phyloP scores from a whole-genome alignment of 192 early-diverging fungal species.

The Backusella tuberculispora region DNA sequence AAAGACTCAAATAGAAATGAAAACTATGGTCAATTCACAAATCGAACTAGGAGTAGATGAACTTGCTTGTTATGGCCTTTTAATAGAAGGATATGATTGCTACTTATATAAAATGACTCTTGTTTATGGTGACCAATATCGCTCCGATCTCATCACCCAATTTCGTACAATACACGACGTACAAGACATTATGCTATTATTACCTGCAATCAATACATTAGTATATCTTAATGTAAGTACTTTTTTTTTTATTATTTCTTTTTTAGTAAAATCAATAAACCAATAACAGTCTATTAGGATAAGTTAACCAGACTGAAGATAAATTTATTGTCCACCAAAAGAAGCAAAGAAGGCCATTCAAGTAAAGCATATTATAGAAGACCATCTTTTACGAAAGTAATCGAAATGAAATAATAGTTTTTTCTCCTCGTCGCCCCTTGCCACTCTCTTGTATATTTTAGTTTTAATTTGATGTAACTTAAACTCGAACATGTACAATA shows the following conservation, averaged over 20 bases:
- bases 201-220: neutral
- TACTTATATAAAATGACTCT: neutral
- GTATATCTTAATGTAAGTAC: neutral
- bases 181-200: neutral
- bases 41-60: neutral
- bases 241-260: neutral
- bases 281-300: neutral
- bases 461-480: too few relatives aligned
- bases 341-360: neutral
- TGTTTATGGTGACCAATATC: neutral
- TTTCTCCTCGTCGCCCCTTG: too few relatives aligned
- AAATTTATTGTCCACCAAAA: neutral
- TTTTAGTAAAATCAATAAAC: neutral
- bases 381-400: too few relatives aligned
- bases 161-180: neutral
- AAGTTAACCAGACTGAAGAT: neutral
- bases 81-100: neutral
- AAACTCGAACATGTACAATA: too few relatives aligned
- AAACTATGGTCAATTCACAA: neutral
- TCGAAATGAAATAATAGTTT: too few relatives aligned
- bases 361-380: neutral
- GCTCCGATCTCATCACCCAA: neutral
- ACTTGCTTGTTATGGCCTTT: neutral
- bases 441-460: too few relatives aligned
- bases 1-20: neutral